Evolutionary conservation across 176 grass and related monocot species (phyloP), one percentile per base, ranked within the genome.

Genomic region (Cenchrus fungigraminus): DNA sequence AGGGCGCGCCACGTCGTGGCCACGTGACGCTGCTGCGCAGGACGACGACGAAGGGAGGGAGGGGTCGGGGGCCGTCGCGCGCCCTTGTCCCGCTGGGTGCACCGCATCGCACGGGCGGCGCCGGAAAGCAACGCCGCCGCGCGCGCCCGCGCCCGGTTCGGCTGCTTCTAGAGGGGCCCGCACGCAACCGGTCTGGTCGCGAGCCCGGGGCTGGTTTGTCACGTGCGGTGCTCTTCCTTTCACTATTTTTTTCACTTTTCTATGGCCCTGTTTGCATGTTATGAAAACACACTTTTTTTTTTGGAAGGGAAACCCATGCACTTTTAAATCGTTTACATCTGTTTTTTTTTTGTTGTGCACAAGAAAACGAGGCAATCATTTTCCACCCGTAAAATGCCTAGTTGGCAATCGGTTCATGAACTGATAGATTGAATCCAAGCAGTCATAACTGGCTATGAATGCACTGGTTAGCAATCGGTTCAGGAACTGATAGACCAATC

Each of bases 21-120:
- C 82, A 73, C 20, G 76, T 80, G 84, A 80, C 56, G 45, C 15
- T 20, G 49, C 34, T 13, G n/a, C 17, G 44, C 12, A 20, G 44
- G 0, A 12, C 49, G 49, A 9, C 9, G 49, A 1, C 45, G 49
- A 12, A 11, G 44, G 32, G 17, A 2, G 2, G 20, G 37, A 1
- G 19, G 6, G 7, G 9, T 4, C 17, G 8, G 37, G 2, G 2
- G 52, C 49, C 77, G 16, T 32, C 44, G 49, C 59, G 59, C 59
- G 59, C 59, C 9, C 59, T 4, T 4, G 65, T 56, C 73, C 66
- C 15, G 87, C 37, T 78, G 74, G 56, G 56, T 71, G 80, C 80
- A 83, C 86, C 80, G 74, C 74, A 83, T 47, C 56, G 80, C 74
- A 65, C 80, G 74, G 86, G 50, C 86, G 80, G 56, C 80, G 86